These are phyloP conservation scores for Curvularia eragrostidis DNA, from an alignment of 2,329 filamentous ascomycete genomes.

Conservation along the genomic window DNA sequence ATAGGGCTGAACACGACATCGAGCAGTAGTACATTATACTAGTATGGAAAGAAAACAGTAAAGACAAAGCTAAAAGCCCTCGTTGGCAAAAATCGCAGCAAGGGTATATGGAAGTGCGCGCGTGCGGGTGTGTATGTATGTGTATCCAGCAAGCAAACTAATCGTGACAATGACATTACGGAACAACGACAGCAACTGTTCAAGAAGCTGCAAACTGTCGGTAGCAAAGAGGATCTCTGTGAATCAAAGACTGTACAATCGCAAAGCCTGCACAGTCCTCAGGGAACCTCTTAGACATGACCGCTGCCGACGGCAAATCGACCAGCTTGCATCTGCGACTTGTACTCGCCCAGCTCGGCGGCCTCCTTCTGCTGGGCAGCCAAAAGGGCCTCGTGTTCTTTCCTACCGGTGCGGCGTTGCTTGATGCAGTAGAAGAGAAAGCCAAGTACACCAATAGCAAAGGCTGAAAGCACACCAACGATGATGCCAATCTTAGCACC, in stretches of 20 bases:
- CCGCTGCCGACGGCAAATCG: conserved; percentile 30
- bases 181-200: conserved; percentile 6
- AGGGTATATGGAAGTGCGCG: conserved; percentile 18
- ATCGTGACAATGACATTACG: conserved; percentile 20
- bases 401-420: conserved; percentile 47
- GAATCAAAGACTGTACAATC: conserved; percentile 14
- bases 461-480: conserved; percentile 35
- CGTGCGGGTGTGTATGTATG: not conserved
- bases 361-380: conserved; percentile 47
- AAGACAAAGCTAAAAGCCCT: conserved; percentile 9
- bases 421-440: conserved; percentile 50
- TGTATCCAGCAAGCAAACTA: conserved; percentile 6
- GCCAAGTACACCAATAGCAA: conserved; percentile 34
- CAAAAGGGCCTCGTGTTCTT: conserved; percentile 42
- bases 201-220: conserved; percentile 5
- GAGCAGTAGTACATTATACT: conserved; percentile 9
- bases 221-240: conserved; percentile 9
- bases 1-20: conserved; percentile 1
- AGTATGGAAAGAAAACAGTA: not conserved
- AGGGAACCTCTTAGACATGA: conserved; percentile 16
- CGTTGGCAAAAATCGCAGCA: conserved; percentile 11
- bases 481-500: conserved; percentile 47
- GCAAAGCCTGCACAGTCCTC: not conserved
- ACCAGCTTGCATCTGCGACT: conserved; percentile 36
- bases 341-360: conserved; percentile 45